Evolutionary conservation across 768 basidiomycete species (phyloP), one percentile per base, ranked within the genome.

Genomic region (Termitomyces sp.): DNA sequence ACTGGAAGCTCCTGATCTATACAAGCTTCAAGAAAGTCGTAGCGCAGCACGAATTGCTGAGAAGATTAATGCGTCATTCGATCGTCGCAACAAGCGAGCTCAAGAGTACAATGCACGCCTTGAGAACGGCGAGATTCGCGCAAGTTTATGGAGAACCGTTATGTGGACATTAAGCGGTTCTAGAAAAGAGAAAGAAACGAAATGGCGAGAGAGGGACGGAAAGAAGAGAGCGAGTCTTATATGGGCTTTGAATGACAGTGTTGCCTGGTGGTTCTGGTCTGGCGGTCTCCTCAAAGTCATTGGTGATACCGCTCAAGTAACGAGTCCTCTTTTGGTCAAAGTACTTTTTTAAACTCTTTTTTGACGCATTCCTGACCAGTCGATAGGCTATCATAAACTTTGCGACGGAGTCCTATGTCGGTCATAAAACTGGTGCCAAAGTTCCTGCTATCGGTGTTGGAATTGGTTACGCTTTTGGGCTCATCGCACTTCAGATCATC

Each of bases 201-300:
- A 75, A 53, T 89, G 90, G 87, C 74, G 83, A 61, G 81, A 84
- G 55, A 76, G 73, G 24, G 80, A 82, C 22, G 91, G 91, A 1
- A 83, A 75, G 67, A 79, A 75, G 59, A 77, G 72, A 50, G 78
- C 90, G 4, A 91, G 89, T 62, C 76, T 91, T 10, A 68, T 80
- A 0, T 73, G 77, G 69, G 87, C 90, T 0, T 79, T 92, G 72
- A 91, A 90, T 64, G 89, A 91, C 67, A 85, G 84, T 56, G 77
- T 93, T 58, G 82, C 81, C 49, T 89, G 84, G 82, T 85, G 81
- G 76, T 88, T 92, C 66, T 93, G 92, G 92, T 74, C 78, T 4
- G 83, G 77, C 44, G 92, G 88, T 5, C 31, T 84, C 0, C 66
- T 82, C 53, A 81, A 82, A 62, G 69, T 82, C 51, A 69, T 87